Evolutionary conservation across 2,329 filamentous ascomycete genomes (phyloP).

Genomic region (Coniochaeta sp.): DNA sequence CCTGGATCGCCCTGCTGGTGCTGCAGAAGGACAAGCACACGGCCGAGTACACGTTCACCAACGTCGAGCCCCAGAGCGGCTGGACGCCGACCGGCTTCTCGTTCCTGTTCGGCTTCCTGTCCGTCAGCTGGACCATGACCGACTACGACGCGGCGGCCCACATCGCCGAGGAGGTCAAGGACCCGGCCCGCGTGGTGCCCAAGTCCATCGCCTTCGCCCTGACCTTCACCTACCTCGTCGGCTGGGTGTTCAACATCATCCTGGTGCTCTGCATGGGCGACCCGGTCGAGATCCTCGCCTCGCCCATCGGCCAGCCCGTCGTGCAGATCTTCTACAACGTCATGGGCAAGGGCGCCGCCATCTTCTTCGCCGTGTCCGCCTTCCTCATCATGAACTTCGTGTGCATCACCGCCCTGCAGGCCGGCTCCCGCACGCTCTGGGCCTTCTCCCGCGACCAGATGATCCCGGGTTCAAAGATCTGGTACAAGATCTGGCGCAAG

Average conservation of each 20-base stretch:
- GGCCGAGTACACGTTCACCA: slow-evolving; percentile 44
- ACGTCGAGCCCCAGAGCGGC: slow-evolving; percentile 38
- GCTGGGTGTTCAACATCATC: slow-evolving; percentile 52
- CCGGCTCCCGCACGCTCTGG: slow-evolving; percentile 45
- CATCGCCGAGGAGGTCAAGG: slow-evolving; percentile 40
- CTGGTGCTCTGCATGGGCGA: slow-evolving; percentile 51
- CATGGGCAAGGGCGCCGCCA: slow-evolving; percentile 42
- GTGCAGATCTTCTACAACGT: slow-evolving; percentile 52
- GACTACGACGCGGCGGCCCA: slow-evolving; percentile 9
- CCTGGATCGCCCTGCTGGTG: slow-evolving; percentile 40
- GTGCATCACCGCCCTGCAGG: slow-evolving; percentile 49
- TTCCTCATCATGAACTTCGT: slow-evolving; percentile 53
- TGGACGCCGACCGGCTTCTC: slow-evolving; percentile 45
- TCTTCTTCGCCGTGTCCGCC: slow-evolving; percentile 48
- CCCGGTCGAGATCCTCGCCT: slow-evolving; percentile 33
- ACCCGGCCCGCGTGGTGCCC: slow-evolving; percentile 29
- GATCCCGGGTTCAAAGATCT: slow-evolving; percentile 36
- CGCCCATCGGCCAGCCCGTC: slow-evolving; percentile 41
- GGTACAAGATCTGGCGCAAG: slow-evolving; percentile 38
- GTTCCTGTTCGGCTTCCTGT: slow-evolving; percentile 48
- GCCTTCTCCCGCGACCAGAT: slow-evolving; percentile 46
- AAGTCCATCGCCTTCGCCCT: slow-evolving; percentile 49
- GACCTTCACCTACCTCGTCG: slow-evolving; percentile 46
- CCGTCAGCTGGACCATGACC: slow-evolving; percentile 50
- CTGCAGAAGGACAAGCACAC: slow-evolving; percentile 40